A percentile compares a stretch with the other conserved stretches of the same genome.
phyloP scores from a whole-genome alignment of 2,329 filamentous ascomycete species.

The Fusarium sp. region DNA sequence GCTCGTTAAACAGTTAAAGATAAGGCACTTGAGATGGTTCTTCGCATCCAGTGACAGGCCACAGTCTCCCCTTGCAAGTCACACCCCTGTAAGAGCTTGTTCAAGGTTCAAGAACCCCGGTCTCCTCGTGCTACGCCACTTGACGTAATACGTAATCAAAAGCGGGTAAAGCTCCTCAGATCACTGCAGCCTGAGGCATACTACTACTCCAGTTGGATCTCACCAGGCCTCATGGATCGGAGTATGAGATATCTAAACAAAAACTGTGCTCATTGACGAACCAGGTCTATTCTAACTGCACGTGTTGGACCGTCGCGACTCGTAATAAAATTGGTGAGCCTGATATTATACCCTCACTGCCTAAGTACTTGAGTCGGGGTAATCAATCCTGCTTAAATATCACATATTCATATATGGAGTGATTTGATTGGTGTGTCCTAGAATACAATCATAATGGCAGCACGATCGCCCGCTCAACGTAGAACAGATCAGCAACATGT shows the following conservation, averaged over 20 bases:
- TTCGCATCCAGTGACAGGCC: not conserved
- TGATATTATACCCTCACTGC: conserved; percentile 9
- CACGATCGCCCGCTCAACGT: not conserved
- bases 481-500: not conserved
- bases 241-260: not conserved
- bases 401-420: not conserved
- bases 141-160: conserved; percentile 38
- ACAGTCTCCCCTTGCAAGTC: not conserved
- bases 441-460: not conserved
- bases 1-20: not conserved
- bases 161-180: conserved; percentile 5
- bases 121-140: conserved; percentile 35
- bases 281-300: not conserved
- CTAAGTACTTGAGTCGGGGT: conserved; percentile 13
- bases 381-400: not conserved
- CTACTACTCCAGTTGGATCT: not conserved
- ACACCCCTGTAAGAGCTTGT: conserved; percentile 12
- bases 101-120: conserved; percentile 13
- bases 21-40: not conserved
- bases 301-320: not conserved
- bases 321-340: not conserved
- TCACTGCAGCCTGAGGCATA: conserved; percentile 18
- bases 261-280: not conserved
- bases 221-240: not conserved
- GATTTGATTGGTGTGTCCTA: not conserved